Percentiles rank a stretch among this genome's conserved stretches.
Conservation (phyloP, 163 green algal genomes). For the Chlorella variabilis region DNA sequence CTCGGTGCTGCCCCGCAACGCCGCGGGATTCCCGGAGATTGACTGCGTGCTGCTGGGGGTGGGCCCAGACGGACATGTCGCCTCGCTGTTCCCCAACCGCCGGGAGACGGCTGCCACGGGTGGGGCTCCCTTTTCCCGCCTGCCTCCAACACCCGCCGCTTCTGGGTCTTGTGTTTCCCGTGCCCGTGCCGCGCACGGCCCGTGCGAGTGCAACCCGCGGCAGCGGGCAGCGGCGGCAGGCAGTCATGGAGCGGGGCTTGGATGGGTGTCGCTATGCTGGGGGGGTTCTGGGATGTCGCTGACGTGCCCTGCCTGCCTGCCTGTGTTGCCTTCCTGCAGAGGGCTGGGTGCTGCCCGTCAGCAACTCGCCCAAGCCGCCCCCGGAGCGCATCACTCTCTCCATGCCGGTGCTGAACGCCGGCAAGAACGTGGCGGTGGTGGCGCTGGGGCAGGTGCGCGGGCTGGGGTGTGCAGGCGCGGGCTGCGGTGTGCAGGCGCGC, state of each 20-base stretch:
- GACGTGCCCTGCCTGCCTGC: background rate
- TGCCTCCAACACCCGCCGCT: background rate
- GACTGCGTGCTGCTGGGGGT: constrained; percentile 62
- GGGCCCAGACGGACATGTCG: constrained; percentile 92
- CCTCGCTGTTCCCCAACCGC: constrained; percentile 94
- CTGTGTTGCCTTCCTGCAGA: constrained; percentile 26
- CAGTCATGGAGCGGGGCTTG: no score
- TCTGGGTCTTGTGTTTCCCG: background rate
- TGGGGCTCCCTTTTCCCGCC: background rate
- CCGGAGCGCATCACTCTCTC: constrained; percentile 92
- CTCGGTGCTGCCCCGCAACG: constrained; percentile 73
- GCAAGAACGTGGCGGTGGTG: constrained; percentile 70
- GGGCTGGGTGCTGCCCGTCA: constrained; percentile 80
- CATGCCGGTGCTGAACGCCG: constrained; percentile 89
- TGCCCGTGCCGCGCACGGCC: no score
- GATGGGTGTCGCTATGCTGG: no score
- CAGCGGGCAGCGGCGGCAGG: no score
- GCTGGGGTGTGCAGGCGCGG: background rate
- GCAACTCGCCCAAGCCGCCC: constrained; percentile 90
- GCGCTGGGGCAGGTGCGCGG: constrained; percentile 68
- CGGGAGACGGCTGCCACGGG: constrained; percentile 51
- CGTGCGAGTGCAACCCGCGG: no score
- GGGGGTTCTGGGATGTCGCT: no score
- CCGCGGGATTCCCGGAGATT: constrained; percentile 61
- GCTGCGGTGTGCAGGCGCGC: no score